Evolutionary conservation across 148 eudicot genomes (phyloP).

Genomic region (Mesembryanthemum crystallinum): DNA sequence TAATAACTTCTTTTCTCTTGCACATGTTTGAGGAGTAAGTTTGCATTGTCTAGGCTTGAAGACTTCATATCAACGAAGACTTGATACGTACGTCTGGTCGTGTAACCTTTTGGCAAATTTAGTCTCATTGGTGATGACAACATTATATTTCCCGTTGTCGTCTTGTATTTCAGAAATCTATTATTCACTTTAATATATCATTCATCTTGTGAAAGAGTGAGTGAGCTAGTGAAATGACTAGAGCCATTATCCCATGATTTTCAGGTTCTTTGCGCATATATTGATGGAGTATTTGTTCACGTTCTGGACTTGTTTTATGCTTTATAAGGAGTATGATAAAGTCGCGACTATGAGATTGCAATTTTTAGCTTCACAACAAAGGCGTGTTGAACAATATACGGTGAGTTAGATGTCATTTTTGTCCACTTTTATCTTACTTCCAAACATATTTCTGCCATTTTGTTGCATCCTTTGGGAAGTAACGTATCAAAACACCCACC

Average conservation of each 20-base stretch:
- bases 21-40: not conserved
- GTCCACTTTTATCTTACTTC: not conserved
- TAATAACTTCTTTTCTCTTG: conserved; percentile 1
- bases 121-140: not conserved
- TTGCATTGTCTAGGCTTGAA: not conserved
- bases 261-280: conserved; percentile 89
- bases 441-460: not conserved
- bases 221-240: not conserved
- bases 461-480: not conserved
- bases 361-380: conserved; percentile 73
- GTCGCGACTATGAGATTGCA: conserved; percentile 75
- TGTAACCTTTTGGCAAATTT: not conserved
- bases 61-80: not conserved
- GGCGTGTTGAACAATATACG: conserved; percentile 81
- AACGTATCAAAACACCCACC: not conserved
- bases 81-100: not conserved
- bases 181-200: not conserved
- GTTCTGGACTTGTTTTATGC: conserved; percentile 93
- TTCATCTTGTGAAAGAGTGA: not conserved
- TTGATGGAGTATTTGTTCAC: conserved; percentile 80
- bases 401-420: conserved; percentile 46
- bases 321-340: conserved; percentile 77
- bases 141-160: not conserved
- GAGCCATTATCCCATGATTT: conserved; percentile 16
- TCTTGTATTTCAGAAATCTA: not conserved